phyloP scores from a whole-genome alignment of 2,329 filamentous ascomycete genomes.

The Paramyrothecium sp. region DNA sequence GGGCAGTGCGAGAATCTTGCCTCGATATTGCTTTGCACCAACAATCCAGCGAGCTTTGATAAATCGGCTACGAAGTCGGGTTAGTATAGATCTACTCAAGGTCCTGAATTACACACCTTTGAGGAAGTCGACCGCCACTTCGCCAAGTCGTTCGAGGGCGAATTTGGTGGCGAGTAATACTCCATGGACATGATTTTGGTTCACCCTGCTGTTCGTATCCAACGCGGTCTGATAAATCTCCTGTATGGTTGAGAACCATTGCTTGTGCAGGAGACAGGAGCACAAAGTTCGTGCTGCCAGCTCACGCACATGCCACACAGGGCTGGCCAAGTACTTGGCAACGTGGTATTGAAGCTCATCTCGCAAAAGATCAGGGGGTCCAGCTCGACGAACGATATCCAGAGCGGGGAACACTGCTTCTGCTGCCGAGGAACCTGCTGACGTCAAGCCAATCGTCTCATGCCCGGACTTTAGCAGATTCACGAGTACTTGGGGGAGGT shows the following conservation, averaged over 20 bases:
- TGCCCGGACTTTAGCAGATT: slow-evolving; percentile 57
- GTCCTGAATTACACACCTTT: slow-evolving; percentile 34
- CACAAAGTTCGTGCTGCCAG: slow-evolving; percentile 74
- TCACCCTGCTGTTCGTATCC: slow-evolving; percentile 18
- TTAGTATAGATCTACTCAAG: neutral
- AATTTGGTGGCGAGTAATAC: slow-evolving; percentile 55
- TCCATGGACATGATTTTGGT: slow-evolving; percentile 58
- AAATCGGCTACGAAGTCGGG: slow-evolving; percentile 23
- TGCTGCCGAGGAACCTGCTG: slow-evolving; percentile 38
- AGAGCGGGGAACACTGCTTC: slow-evolving; percentile 80
- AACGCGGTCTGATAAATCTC: slow-evolving; percentile 31
- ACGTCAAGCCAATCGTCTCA: slow-evolving; percentile 37
- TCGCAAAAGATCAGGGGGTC: slow-evolving; percentile 58
- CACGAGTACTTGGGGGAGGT: slow-evolving; percentile 62
- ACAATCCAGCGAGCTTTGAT: slow-evolving; percentile 24
- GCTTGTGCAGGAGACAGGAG: slow-evolving; percentile 54
- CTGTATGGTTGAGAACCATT: slow-evolving; percentile 44
- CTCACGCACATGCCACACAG: slow-evolving; percentile 78
- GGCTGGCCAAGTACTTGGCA: slow-evolving; percentile 61
- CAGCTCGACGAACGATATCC: slow-evolving; percentile 74
- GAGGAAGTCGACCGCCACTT: slow-evolving; percentile 42
- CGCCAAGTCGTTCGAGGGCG: slow-evolving; percentile 51
- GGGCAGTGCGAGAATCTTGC: slow-evolving; percentile 26
- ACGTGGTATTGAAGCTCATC: slow-evolving; percentile 58
- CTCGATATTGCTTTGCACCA: slow-evolving; percentile 22